phyloP scores from a whole-genome alignment of 441 rosid genomes.

The Flueggea neowawraea region DNA sequence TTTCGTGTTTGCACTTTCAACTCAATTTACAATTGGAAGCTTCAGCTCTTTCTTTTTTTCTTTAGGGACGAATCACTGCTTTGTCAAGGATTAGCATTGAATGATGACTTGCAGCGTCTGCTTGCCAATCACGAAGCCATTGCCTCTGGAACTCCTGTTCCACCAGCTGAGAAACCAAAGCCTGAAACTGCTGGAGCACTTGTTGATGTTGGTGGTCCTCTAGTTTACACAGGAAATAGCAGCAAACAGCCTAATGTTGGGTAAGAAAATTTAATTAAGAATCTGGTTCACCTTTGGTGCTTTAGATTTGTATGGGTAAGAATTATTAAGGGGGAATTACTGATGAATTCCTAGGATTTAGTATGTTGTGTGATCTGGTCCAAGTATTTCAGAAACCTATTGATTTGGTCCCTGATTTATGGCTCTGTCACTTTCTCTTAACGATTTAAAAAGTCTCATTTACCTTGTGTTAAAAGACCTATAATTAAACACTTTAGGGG shows the following conservation, averaged over 20 bases:
- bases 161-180: conserved; percentile 44
- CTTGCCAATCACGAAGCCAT: conserved; percentile 86
- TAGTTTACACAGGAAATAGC: conserved; percentile 66
- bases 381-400: no score
- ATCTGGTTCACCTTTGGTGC: conserved; percentile 3
- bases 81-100: conserved; percentile 85
- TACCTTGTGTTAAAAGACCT: no score
- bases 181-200: conserved; percentile 52
- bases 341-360: neutral
- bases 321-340: neutral
- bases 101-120: conserved; percentile 97
- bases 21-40: no score
- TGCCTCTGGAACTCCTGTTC: conserved; percentile 64
- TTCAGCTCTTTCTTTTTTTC: neutral
- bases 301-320: no score
- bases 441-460: no score
- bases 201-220: conserved; percentile 55
- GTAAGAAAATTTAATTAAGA: conserved; percentile 30
- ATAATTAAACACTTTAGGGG: no score
- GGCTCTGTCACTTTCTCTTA: no score
- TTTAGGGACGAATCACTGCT: conserved; percentile 91
- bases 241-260: conserved; percentile 45
- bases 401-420: no score
- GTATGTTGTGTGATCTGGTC: no score
- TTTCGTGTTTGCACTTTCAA: no score